phyloP scores from a whole-genome alignment of 805 yeast species.

The Starmerella powellii region DNA sequence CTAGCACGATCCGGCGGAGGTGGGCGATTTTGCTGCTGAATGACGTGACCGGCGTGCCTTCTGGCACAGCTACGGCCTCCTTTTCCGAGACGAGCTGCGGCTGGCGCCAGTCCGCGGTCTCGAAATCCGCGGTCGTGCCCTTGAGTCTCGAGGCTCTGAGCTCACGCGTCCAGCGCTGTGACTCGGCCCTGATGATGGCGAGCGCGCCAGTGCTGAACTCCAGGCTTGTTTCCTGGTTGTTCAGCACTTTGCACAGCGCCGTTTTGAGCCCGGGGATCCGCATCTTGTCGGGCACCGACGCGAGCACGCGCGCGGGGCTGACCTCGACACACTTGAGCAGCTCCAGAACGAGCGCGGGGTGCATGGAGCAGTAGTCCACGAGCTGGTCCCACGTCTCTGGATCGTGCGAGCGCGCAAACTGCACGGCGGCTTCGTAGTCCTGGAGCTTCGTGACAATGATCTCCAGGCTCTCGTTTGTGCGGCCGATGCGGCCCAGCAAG shows the following conservation, averaged over 20 bases:
- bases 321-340: slow-evolving; percentile 41
- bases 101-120: slow-evolving; percentile 6
- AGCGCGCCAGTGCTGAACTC: slow-evolving; percentile 45
- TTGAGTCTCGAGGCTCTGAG: slow-evolving; percentile 26
- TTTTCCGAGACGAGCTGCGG: slow-evolving; percentile 2
- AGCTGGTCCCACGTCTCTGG: slow-evolving; percentile 70
- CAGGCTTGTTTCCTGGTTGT: slow-evolving; percentile 43
- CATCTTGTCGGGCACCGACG: slow-evolving; percentile 48
- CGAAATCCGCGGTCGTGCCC: slow-evolving; percentile 30
- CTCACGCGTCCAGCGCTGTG: slow-evolving; percentile 30
- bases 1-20: slow-evolving; percentile 3
- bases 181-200: slow-evolving; percentile 43
- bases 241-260: slow-evolving; percentile 49
- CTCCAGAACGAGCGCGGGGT: slow-evolving; percentile 66
- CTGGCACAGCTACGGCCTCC: too few species aligned
- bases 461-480: slow-evolving; percentile 58
- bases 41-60: not conserved
- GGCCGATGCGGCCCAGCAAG: slow-evolving; percentile 71
- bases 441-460: slow-evolving; percentile 64
- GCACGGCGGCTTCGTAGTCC: slow-evolving; percentile 71
- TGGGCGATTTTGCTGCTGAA: slow-evolving; percentile 15
- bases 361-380: slow-evolving; percentile 53
- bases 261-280: slow-evolving; percentile 53
- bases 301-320: slow-evolving; percentile 56
- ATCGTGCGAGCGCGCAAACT: slow-evolving; percentile 56